phyloP scores from a whole-genome alignment of 2,329 filamentous ascomycete species.

The Pseudodiploospora longispora region DNA sequence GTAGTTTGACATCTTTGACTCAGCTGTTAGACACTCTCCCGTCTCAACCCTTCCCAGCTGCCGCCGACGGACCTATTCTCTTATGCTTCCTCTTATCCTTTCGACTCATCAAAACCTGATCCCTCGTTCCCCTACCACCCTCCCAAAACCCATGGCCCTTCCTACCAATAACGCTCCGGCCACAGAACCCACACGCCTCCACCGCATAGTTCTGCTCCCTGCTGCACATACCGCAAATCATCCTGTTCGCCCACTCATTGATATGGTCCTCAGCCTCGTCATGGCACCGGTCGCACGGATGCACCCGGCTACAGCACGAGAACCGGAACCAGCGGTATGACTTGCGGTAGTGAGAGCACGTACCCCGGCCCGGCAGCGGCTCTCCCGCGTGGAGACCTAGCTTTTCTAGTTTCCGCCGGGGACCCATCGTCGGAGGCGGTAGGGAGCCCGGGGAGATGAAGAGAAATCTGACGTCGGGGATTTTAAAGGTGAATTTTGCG shows the following conservation, averaged over 20 bases:
- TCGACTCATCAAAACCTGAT: conserved; percentile 61
- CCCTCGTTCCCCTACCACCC: conserved; percentile 74
- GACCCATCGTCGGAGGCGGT: conserved; percentile 28
- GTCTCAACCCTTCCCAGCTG: conserved; percentile 6
- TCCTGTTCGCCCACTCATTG: conserved; percentile 74
- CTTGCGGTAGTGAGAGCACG: conserved; percentile 50
- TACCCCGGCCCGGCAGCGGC: conserved; percentile 42
- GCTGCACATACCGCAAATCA: conserved; percentile 76
- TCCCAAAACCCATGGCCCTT: conserved; percentile 74
- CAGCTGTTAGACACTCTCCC: no score
- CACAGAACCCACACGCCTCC: conserved; percentile 69
- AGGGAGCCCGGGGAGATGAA: conserved; percentile 53
- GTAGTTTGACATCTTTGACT: no score
- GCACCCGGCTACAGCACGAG: conserved; percentile 51
- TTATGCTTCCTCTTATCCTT: conserved; percentile 71
- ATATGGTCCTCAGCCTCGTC: conserved; percentile 62
- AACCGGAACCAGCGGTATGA: conserved; percentile 59
- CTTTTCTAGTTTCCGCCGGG: conserved; percentile 41
- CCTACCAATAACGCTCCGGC: conserved; percentile 56
- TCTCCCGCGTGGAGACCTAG: conserved; percentile 51
- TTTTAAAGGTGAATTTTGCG: conserved; percentile 68
- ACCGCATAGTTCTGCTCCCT: conserved; percentile 73
- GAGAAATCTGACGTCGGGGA: conserved; percentile 72
- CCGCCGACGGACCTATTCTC: conserved; percentile 38
- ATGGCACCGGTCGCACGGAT: conserved; percentile 66